A percentile compares a stretch with the other conserved stretches of the same genome.
Conservation (phyloP, 2,329 filamentous ascomycete genomes). For the Fusarium sambucinum region DNA sequence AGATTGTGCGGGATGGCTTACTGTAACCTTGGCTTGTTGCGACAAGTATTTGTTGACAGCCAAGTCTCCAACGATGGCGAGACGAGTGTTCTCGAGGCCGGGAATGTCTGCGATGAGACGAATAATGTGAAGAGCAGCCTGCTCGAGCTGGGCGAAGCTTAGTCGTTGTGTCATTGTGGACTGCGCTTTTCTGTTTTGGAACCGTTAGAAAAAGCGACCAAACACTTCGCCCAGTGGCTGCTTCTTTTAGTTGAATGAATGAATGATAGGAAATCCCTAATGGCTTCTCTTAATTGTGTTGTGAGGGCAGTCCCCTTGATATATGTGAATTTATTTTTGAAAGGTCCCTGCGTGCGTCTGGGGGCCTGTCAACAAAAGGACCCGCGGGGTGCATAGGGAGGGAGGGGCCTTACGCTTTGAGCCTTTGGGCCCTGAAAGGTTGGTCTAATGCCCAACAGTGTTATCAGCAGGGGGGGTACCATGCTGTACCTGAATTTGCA, state of each 20-base stretch:
- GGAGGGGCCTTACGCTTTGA: constrained; percentile 2
- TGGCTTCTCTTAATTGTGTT: background rate
- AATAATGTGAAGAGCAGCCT: constrained; percentile 89
- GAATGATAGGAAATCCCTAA: constrained; percentile 2
- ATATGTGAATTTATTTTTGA: constrained; percentile 12
- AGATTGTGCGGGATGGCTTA: constrained; percentile 13
- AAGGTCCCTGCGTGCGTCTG: constrained; percentile 14
- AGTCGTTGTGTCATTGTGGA: constrained; percentile 42
- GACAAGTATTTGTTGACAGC: constrained; percentile 48
- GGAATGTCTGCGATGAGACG: constrained; percentile 75
- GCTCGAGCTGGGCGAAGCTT: constrained; percentile 62
- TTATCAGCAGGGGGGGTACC: constrained; percentile 26
- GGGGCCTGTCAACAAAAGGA: constrained; percentile 13
- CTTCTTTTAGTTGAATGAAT: background rate
- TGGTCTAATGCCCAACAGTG: constrained; percentile 32
- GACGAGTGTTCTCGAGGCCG: constrained; percentile 47
- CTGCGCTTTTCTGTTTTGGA: constrained; percentile 19
- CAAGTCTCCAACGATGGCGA: constrained; percentile 47
- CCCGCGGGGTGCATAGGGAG: constrained; percentile 25
- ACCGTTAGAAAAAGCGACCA: constrained; percentile 30
- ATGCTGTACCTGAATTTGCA: constrained; percentile 22
- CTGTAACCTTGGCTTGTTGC: constrained; percentile 28
- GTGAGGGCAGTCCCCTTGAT: constrained; percentile 15
- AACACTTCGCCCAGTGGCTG: constrained; percentile 32
- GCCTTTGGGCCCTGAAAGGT: background rate